These are phyloP conservation scores for Anacardium occidentale DNA, from an alignment of 345 rosid genomes.

Conservation along the genomic window DNA sequence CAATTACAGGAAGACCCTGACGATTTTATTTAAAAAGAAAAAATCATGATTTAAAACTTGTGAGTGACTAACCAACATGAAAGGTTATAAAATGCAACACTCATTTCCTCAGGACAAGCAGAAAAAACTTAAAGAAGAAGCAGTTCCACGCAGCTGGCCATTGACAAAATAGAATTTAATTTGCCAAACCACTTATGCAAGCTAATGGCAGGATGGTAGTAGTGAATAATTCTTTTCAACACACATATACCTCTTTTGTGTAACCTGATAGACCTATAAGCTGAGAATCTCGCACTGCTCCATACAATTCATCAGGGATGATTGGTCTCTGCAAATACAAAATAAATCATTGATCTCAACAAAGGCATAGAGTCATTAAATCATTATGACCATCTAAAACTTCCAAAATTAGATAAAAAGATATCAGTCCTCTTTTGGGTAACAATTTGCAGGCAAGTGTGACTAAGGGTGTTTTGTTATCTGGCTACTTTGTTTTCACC, in stretches of 20 bases:
- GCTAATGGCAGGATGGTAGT: not conserved
- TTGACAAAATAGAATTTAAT: not conserved
- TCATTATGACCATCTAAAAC: constrained; percentile 3
- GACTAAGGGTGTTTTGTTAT: not conserved
- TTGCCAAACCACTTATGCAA: not conserved
- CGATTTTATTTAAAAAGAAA: not conserved
- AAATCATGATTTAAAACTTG: not conserved
- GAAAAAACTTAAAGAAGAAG: not conserved
- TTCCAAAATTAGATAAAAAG: not conserved
- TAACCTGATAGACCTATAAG: constrained; percentile 91
- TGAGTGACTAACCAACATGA: constrained; percentile 6
- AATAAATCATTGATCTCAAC: constrained; percentile 10
- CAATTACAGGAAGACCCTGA: constrained; percentile 95
- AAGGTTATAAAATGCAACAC: constrained; percentile 9
- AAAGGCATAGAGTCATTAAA: constrained; percentile 16
- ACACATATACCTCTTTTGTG: constrained; percentile 71
- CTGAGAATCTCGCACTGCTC: constrained; percentile 86
- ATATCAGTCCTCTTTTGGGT: not conserved
- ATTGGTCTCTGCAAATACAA: constrained; percentile 69
- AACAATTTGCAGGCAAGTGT: not conserved
- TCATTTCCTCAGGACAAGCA: not conserved
- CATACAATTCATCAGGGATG: constrained; percentile 69
- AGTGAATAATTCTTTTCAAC: constrained; percentile 18
- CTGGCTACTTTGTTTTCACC: not conserved
- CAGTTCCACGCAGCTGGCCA: not conserved